Conservation (phyloP, 495 filamentous ascomycete species). For the Hypoxylon fragiforme region DNA sequence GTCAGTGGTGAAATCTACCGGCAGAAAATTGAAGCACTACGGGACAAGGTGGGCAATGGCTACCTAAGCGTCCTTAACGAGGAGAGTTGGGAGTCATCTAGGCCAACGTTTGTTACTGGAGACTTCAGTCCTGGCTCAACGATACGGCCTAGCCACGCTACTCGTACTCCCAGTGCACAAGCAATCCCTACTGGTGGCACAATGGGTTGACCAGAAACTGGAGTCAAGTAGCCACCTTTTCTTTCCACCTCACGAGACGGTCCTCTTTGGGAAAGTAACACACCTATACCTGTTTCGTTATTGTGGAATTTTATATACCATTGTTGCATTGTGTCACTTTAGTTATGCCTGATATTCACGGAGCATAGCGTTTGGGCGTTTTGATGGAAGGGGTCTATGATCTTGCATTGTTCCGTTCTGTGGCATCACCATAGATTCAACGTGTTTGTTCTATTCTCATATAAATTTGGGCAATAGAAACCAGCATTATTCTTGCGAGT, state of each 20-base stretch:
- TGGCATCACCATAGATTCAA: constrained; percentile 1
- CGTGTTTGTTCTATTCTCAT: constrained; percentile 20
- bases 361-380: constrained; percentile 39
- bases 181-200: constrained; percentile 55
- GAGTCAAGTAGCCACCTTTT: constrained; percentile 30
- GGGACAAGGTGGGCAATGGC: constrained; percentile 77
- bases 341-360: constrained; percentile 25
- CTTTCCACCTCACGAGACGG: constrained; percentile 13
- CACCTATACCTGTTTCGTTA: constrained; percentile 14
- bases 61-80: constrained; percentile 88
- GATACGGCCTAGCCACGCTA: constrained; percentile 46
- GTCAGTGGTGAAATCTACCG: constrained; percentile 77
- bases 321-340: constrained; percentile 25
- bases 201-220: constrained; percentile 43
- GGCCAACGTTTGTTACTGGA: constrained; percentile 38
- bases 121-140: constrained; percentile 49
- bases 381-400: constrained; percentile 21
- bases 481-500: constrained; percentile 5
- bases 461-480: constrained; percentile 3
- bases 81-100: constrained; percentile 60
- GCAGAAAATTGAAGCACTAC: constrained; percentile 81
- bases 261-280: constrained; percentile 19
- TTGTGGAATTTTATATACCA: constrained; percentile 27
- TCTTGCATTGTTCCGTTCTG: constrained; percentile 26
- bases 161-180: constrained; percentile 52